Percentiles rank a stretch among this genome's conserved stretches.
Evolutionary conservation across 306 rosid genomes (phyloP).

Genomic region (Senna tora): DNA sequence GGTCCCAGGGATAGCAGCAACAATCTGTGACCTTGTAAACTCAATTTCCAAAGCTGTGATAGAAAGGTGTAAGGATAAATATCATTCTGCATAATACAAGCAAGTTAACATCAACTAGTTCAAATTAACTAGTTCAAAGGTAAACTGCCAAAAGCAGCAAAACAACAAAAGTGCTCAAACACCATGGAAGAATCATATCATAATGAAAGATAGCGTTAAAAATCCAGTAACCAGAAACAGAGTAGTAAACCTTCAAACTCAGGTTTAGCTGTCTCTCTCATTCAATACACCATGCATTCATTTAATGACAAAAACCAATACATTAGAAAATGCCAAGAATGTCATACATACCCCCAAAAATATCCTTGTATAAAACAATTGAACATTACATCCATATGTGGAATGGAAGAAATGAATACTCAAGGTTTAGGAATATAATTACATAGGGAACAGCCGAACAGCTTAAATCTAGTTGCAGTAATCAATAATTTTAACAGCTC

Average conservation of each 20-base stretch:
- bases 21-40: constrained; percentile 87
- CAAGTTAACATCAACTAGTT: constrained; percentile 55
- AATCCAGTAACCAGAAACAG: background rate
- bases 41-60: constrained; percentile 94
- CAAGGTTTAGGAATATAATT: background rate
- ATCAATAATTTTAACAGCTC: constrained; percentile 11
- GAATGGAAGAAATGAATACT: background rate
- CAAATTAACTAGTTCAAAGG: constrained; percentile 55
- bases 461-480: constrained; percentile 26
- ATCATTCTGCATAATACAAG: constrained; percentile 65
- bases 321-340: background rate
- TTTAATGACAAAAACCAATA: background rate
- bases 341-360: background rate
- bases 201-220: background rate
- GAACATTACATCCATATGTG: background rate
- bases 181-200: constrained; percentile 15
- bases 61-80: constrained; percentile 62
- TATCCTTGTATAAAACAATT: background rate
- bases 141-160: constrained; percentile 28
- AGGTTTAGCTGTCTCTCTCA: background rate
- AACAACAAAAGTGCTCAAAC: background rate
- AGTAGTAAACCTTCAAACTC: background rate
- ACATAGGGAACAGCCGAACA: constrained; percentile 1
- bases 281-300: background rate
- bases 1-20: constrained; percentile 93